These are phyloP conservation scores for Chaetomium sp. DNA, from an alignment of 2,329 filamentous ascomycete species.

Conservation along the genomic window DNA sequence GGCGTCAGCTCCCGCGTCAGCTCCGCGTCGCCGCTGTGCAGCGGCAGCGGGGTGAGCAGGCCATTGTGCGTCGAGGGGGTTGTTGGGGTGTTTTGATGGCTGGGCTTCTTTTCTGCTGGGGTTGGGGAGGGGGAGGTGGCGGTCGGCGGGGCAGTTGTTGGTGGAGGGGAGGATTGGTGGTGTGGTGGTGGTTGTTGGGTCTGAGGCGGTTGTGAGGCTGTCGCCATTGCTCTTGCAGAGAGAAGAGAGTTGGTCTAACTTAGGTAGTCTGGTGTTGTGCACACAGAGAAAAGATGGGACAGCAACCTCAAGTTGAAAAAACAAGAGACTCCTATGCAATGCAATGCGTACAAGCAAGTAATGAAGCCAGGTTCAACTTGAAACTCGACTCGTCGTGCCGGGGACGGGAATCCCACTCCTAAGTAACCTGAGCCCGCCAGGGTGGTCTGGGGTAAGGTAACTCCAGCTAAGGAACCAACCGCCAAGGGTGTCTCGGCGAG, in stretches of 20 bases:
- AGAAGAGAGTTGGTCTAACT: neutral
- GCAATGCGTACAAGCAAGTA: no score
- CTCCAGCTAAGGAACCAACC: constrained; percentile 6
- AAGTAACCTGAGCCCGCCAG: neutral
- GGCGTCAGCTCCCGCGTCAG: constrained; percentile 16
- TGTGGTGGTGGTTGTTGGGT: neutral
- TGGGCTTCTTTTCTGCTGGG: neutral
- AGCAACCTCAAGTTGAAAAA: neutral
- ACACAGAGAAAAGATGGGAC: neutral
- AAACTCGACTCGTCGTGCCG: neutral
- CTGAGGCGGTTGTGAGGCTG: constrained; percentile 1
- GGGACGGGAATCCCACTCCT: neutral
- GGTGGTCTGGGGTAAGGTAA: constrained; percentile 3
- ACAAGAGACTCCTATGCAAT: no score
- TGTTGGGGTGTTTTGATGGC: neutral
- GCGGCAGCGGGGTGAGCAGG: constrained; percentile 18
- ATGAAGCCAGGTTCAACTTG: neutral
- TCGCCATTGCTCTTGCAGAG: constrained; percentile 3
- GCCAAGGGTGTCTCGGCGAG: neutral
- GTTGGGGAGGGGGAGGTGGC: constrained; percentile 9
- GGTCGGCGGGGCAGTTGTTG: neutral
- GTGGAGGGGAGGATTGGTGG: neutral
- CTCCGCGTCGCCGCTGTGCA: constrained; percentile 16
- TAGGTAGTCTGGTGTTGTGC: neutral
- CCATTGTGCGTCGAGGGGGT: constrained; percentile 7